phyloP scores from a whole-genome alignment of 257 asterid genomes.

The Przewalskia tangutica region DNA sequence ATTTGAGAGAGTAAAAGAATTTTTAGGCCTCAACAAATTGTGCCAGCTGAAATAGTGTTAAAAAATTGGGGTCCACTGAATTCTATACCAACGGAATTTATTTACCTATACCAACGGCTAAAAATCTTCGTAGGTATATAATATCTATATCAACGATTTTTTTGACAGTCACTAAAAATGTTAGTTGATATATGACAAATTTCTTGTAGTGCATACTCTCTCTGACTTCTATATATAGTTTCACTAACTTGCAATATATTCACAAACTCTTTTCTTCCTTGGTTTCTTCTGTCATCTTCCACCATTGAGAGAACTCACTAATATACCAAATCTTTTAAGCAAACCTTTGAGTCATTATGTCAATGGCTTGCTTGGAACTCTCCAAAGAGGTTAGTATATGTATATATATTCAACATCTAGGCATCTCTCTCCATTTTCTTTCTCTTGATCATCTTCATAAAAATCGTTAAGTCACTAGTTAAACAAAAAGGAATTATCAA shows the following conservation, averaged over 20 bases:
- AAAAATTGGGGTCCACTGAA: too few species aligned
- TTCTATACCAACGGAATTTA: too few species aligned
- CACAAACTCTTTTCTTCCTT: constrained; percentile 1
- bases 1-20: too few species aligned
- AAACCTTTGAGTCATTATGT: constrained; percentile 6
- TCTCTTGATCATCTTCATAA: background rate
- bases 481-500: background rate
- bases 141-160: too few species aligned
- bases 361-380: constrained; percentile 50
- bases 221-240: constrained; percentile 28
- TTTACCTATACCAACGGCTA: too few species aligned
- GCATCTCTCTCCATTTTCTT: background rate
- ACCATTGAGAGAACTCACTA: constrained; percentile 3
- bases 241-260: constrained; percentile 6
- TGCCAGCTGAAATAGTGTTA: too few species aligned
- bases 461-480: background rate
- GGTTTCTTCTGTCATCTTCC: background rate
- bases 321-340: constrained; percentile 1
- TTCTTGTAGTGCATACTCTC: too few species aligned
- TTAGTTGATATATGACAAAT: too few species aligned
- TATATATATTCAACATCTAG: background rate
- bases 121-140: too few species aligned
- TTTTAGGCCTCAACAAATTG: too few species aligned
- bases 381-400: constrained; percentile 40
- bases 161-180: too few species aligned